Conservation (phyloP, 768 basidiomycete species). For the Agrocybe chaxingu region DNA sequence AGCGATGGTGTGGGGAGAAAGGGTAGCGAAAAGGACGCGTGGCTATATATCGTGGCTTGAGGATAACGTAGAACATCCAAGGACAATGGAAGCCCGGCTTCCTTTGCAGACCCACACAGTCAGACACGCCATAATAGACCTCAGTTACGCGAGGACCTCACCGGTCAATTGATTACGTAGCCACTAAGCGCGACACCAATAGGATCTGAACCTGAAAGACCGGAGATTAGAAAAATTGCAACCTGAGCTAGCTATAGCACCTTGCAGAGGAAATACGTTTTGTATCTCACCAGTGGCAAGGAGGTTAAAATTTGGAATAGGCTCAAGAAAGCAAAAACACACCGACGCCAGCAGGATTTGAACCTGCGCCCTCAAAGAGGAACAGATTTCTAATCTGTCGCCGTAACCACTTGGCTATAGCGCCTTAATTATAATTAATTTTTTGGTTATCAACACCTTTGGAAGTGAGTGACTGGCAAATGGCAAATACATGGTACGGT, state of each 20-base stretch:
- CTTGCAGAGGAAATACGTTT: no score
- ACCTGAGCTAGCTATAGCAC: no score
- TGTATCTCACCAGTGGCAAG: no score
- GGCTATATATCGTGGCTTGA: conserved; percentile 11
- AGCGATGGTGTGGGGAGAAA: not conserved
- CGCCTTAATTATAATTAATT: conserved; percentile 2
- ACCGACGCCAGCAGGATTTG: conserved; percentile 64
- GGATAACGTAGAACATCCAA: conserved; percentile 17
- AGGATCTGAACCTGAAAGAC: no score
- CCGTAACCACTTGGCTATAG: conserved; percentile 80
- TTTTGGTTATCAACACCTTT: not conserved
- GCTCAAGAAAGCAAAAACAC: not conserved
- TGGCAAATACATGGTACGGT: not conserved
- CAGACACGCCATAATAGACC: conserved; percentile 2
- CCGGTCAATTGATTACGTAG: not conserved
- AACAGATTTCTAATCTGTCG: conserved; percentile 75
- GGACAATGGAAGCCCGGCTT: conserved; percentile 6
- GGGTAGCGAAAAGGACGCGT: not conserved
- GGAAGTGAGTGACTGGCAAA: no score
- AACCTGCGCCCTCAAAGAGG: conserved; percentile 70
- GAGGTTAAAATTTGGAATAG: not conserved
- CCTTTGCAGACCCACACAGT: conserved; percentile 3
- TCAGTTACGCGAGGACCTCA: not conserved
- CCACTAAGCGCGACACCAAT: no score
- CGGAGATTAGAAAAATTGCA: no score